phyloP scores from a whole-genome alignment of 495 filamentous ascomycete genomes.

The Sordaria brevicollis region DNA sequence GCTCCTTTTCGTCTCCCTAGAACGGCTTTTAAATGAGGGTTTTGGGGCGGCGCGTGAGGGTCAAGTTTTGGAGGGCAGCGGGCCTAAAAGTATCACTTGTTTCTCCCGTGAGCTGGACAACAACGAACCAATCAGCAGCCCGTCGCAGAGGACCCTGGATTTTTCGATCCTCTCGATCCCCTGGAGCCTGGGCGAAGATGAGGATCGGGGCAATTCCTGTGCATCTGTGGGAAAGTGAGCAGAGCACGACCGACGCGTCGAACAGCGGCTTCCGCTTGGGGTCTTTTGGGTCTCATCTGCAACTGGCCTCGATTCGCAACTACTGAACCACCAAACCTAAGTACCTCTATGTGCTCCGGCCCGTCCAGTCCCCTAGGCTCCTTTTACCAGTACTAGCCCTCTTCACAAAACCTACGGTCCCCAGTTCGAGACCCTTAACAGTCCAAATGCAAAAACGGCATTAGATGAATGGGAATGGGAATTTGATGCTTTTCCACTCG shows the following conservation, averaged over 20 bases:
- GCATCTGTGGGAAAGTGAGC: slow-evolving; percentile 12
- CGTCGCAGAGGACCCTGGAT: slow-evolving; percentile 12
- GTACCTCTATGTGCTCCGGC: not conserved
- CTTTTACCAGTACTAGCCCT: not conserved
- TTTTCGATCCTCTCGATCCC: slow-evolving; percentile 15
- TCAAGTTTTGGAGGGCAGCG: not conserved
- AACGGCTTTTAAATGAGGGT: not conserved
- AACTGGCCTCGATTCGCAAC: not conserved
- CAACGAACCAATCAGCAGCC: slow-evolving; percentile 1
- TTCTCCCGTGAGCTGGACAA: not conserved
- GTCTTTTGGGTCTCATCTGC: not conserved
- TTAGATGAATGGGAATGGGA: not conserved
- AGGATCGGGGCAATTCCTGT: slow-evolving; percentile 16
- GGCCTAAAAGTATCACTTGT: not conserved
- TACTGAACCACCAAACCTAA: too few relatives aligned
- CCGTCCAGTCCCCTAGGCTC: not conserved
- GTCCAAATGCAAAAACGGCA: not conserved
- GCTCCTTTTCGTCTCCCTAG: not conserved
- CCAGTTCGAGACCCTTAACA: not conserved
- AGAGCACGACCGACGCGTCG: not conserved
- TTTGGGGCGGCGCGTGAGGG: not conserved
- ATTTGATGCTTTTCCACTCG: too few relatives aligned
- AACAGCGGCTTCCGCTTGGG: not conserved
- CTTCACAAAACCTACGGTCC: not conserved
- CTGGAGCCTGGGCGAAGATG: not conserved